Evolutionary conservation across 345 rosid genomes (phyloP).

Genomic region (Hibiscus tridactylites): DNA sequence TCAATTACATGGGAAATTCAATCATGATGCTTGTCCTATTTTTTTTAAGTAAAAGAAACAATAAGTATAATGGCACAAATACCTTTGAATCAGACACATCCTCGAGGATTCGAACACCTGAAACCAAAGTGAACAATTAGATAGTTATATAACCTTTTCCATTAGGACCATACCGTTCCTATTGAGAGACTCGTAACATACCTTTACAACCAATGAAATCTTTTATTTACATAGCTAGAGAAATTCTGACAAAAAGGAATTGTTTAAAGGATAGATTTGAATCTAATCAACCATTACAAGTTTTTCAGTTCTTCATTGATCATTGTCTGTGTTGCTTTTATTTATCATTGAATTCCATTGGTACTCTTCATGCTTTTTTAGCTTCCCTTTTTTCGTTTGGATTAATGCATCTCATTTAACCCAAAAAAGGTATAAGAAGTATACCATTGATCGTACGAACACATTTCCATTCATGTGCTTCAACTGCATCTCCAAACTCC

Average conservation of each 20-base stretch:
- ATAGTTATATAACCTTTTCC: neutral
- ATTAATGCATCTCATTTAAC: neutral
- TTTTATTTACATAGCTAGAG: neutral
- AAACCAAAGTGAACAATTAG: conserved; percentile 21
- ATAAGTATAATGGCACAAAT: conserved; percentile 8
- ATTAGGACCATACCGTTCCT: neutral
- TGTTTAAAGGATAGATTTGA: neutral
- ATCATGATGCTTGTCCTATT: neutral
- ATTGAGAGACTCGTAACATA: neutral
- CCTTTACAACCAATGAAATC: neutral
- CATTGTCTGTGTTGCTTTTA: neutral
- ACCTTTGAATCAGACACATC: conserved; percentile 80
- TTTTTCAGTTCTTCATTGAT: neutral
- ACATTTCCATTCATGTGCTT: conserved; percentile 89
- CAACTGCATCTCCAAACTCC: conserved; percentile 79
- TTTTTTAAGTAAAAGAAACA: neutral
- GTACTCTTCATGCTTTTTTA: neutral
- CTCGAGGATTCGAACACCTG: conserved; percentile 95
- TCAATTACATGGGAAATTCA: neutral
- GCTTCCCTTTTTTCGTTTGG: neutral
- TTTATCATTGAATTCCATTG: neutral
- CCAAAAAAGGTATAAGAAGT: neutral
- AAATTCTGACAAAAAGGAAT: neutral
- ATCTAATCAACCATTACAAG: neutral
- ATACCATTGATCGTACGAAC: conserved; percentile 76